These are phyloP conservation scores for Zizania latifolia DNA, from an alignment of 176 grass and related monocot genomes.

Conservation along the genomic window DNA sequence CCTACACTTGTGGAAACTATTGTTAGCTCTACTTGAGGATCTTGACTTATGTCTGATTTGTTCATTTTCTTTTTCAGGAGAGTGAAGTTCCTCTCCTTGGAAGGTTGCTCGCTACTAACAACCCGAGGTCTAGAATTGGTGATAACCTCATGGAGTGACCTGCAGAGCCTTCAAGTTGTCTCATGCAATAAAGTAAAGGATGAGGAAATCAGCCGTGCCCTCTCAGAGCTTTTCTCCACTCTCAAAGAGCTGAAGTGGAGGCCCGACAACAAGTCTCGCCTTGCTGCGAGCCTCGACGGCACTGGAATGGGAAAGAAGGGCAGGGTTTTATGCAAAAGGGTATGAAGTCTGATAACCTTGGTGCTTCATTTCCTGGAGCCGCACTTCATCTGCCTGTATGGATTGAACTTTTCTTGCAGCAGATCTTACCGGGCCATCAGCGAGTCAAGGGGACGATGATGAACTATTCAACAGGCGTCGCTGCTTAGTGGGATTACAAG, in stretches of 20 bases:
- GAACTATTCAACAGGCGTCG: constrained; percentile 27
- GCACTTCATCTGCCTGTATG: constrained; percentile 33
- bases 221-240: constrained; percentile 74
- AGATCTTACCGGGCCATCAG: constrained; percentile 57
- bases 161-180: constrained; percentile 66
- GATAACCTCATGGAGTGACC: constrained; percentile 67
- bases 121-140: constrained; percentile 68
- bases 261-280: constrained; percentile 65
- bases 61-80: constrained; percentile 39
- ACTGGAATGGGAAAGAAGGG: constrained; percentile 89
- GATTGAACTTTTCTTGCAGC: constrained; percentile 54
- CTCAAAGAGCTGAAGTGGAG: constrained; percentile 97
- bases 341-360: constrained; percentile 45
- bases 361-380: constrained; percentile 33
- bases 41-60: neutral
- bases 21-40: neutral
- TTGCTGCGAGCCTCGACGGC: constrained; percentile 50
- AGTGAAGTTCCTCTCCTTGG: constrained; percentile 67
- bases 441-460: constrained; percentile 47
- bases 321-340: constrained; percentile 89
- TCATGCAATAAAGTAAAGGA: constrained; percentile 81
- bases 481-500: constrained; percentile 18
- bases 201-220: constrained; percentile 59
- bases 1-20: neutral
- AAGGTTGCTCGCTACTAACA: constrained; percentile 76